Evolutionary conservation across 768 basidiomycete genomes (phyloP).

Genomic region (Russula sp.): DNA sequence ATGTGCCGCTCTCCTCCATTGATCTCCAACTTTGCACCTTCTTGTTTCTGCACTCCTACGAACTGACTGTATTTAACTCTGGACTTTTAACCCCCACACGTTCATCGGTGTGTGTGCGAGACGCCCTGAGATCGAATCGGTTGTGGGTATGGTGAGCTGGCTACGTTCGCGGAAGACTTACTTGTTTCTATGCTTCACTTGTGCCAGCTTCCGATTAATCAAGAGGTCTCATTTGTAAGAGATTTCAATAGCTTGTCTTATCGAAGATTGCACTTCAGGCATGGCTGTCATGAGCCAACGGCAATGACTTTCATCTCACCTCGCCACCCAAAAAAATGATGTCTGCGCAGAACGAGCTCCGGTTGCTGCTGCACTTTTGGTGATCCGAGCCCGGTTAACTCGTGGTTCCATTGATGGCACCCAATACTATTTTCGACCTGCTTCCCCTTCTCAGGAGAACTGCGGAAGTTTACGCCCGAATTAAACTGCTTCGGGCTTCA

Average conservation of each 20-base stretch:
- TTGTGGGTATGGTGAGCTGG: neutral
- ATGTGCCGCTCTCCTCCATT: neutral
- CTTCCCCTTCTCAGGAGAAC: neutral
- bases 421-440: neutral
- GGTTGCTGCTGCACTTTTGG: neutral
- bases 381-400: neutral
- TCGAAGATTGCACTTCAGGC: neutral
- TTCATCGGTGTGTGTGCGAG: neutral
- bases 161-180: neutral
- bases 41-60: neutral
- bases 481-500: constrained; percentile 5
- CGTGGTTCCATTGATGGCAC: neutral
- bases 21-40: neutral
- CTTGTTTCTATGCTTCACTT: neutral
- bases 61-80: neutral
- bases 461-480: neutral
- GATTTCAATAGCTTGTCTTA: neutral
- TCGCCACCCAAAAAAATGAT: neutral
- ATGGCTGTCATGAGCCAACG: neutral
- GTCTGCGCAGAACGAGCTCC: neutral
- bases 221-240: neutral
- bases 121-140: too few relatives aligned
- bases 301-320: neutral
- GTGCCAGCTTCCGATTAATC: neutral
- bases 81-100: too few relatives aligned